Base-by-base conservation (phyloP, 257 asterid genomes). In the Scutellaria baicalensis region DNA sequence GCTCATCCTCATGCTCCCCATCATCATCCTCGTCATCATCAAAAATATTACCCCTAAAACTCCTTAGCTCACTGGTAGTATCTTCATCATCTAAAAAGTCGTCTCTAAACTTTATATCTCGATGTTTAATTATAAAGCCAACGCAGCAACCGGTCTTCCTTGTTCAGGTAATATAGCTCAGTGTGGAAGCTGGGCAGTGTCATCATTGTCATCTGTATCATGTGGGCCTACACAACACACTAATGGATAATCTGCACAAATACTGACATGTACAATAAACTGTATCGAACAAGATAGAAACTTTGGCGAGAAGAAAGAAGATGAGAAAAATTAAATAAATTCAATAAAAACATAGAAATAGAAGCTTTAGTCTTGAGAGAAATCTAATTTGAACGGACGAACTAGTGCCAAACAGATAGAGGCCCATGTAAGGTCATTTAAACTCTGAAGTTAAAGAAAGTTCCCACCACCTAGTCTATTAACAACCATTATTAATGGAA, bases 121-220 rank as follows among this genome's bases (percentile, higher is more conserved):
- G 84, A 75, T 89, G 88, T 77, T 87, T 91, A 50, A 89, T n/a
- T 75, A 76, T 89, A 73, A 80, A 89, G 86, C 97, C 96, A 91
- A 51, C 95, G 95, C 11, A 91, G 86, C 67, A 91, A 72, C 12
- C 95, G 76, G 68, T 91, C 97, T 68, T 91, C 96, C 83, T 86
- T 86, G 91, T 84, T 91, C 47, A 91, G 88, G 86, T 91, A 91
- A 43, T 55, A 77, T 75, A 86, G 87, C 82, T 91, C 96, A 1
- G 54, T 68, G 81, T 85, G 85, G 21, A 91, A 85, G 72, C 81
- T 84, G 71, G 97, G 93, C 3, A 96, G 95, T 23, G 97, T 78
- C 96, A 91, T 91, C 96, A 91, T 73, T 5, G 93, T 88, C 95
- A 91, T 79, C 80, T 91, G 96, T 77, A 81, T 56, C 80, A 89